Base-by-base conservation (phyloP, 2,329 filamentous ascomycete species). In the Aspergillus japonicus region DNA sequence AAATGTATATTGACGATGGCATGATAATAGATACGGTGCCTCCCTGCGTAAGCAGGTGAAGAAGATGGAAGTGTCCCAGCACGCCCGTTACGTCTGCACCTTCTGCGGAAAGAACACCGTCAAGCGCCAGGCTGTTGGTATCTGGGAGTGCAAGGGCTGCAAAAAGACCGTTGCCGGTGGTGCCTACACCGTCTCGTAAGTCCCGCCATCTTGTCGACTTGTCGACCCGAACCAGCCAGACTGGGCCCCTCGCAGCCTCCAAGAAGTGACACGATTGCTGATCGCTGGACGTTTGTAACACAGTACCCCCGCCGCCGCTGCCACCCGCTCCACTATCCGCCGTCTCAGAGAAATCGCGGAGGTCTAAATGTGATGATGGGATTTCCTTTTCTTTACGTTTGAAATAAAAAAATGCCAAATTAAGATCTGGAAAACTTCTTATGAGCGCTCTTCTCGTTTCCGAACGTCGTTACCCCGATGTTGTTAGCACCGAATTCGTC, bases 11-110 rank as follows among this genome's bases (percentile, higher is more conserved):
- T 70, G 64, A 71, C 62, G 54, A 62, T 60, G 29, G 52, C 42
- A 63, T 62, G 57, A 58, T 62, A 73, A 72, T 64, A 94, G 92
- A 87, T 96, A 96, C 83, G 95, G 94, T 93, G 94, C 95, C 80
- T 98, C 95, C 77, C 92, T 98, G 83, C 92, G 93, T 84, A 98
- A 98, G 88, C 93, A 92, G 81, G 89, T 95, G 79, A 98, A 98
- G 92, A 97, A 97, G 91, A 96, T 97, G 90, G 95, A 98, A 89
- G 91, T 98, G 81, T 91, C 91, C 76, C 95, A 98, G 83, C 95
- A 99, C 87, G 92, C 92, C 84, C 90, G 90, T 81, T 98, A 97
- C 81, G 88, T 89, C 78, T 98, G 94, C 89, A 94, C 93, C 70
- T 99, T 98, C 90, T 96, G 92, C 87, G 94, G 94, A 78, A 98